Base-by-base conservation (phyloP, 345 rosid genomes). In the Citrus maxima region DNA sequence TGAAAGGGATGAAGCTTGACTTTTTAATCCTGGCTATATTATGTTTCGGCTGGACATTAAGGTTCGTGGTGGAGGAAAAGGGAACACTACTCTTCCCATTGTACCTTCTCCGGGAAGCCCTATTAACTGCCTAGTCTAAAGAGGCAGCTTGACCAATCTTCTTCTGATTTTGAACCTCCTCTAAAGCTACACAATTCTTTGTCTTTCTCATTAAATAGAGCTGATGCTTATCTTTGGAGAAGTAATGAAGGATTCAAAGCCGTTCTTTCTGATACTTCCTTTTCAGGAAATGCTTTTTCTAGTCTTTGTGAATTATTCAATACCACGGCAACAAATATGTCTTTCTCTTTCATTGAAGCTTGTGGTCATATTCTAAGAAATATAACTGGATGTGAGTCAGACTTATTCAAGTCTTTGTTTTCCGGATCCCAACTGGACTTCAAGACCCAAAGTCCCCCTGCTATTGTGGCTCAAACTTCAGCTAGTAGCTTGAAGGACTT, bases 131-230 rank as follows among this genome's bases (percentile, higher is more conserved):
- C 34, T 4, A 61, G 37, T 5, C 54, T 55, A 34, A 76, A 76
- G 65, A 51, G 73, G 73, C 73, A 67, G 64, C 64, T 67, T 37
- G 73, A 55, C 56, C 79, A 67, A 55, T 66, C 51, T 76, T 54
- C 49, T 25, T 54, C 49, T 25, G 24, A 22, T 76, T 67, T 10
- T 10, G 72, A 76, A 16, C 64, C 54, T 34, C 14, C 63, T 76
- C 32, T 55, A 24, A 67, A 76, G 72, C 10, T 67, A 72, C 38
- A 7, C 49, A 76, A 56, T 49, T 66, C 64, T 22, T 4, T 76
- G 27, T 19, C 71, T 35, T 35, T 66, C 55, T 22, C 79, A 54
- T 4, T 55, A 5, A 66, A 18, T 51, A 49, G 72, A 76, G 54
- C 35, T 35, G 35, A 34, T 67, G 72, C 65, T 76, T 54, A 34